Conservation (phyloP, 2,329 filamentous ascomycete species). For the Beauveria medogensis region DNA sequence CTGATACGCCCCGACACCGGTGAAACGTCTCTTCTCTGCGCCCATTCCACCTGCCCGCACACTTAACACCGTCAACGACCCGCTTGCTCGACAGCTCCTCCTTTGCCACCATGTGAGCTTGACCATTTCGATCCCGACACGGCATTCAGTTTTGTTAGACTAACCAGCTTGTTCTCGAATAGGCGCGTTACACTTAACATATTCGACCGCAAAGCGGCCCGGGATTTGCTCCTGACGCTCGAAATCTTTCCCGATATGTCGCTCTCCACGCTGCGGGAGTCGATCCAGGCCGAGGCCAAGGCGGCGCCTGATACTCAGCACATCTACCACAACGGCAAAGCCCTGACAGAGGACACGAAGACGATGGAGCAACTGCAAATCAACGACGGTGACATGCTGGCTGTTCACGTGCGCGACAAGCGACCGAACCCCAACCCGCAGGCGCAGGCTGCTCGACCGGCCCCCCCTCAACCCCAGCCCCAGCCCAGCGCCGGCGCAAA, state of each 20-base stretch:
- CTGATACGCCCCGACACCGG: background rate
- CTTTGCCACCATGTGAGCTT: slow-evolving; percentile 11
- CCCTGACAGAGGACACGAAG: slow-evolving; percentile 68
- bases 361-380: slow-evolving; percentile 78
- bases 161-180: slow-evolving; percentile 1
- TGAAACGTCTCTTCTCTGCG: background rate
- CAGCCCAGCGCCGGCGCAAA: slow-evolving; percentile 31
- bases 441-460: slow-evolving; percentile 30
- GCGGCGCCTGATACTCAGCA: slow-evolving; percentile 68
- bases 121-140: background rate
- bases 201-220: slow-evolving; percentile 61
- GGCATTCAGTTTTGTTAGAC: background rate
- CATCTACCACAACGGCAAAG: slow-evolving; percentile 82
- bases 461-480: slow-evolving; percentile 25
- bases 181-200: slow-evolving; percentile 88
- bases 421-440: slow-evolving; percentile 18
- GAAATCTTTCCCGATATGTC: slow-evolving; percentile 79
- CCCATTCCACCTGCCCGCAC: slow-evolving; percentile 1
- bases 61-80: background rate
- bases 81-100: background rate
- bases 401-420: slow-evolving; percentile 66
- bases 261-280: slow-evolving; percentile 75
- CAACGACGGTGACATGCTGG: slow-evolving; percentile 85
- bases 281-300: slow-evolving; percentile 74
- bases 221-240: slow-evolving; percentile 70